Evolutionary conservation across 2,329 filamentous ascomycete species (phyloP).

Genomic region (Phialemonium atrogriseum): DNA sequence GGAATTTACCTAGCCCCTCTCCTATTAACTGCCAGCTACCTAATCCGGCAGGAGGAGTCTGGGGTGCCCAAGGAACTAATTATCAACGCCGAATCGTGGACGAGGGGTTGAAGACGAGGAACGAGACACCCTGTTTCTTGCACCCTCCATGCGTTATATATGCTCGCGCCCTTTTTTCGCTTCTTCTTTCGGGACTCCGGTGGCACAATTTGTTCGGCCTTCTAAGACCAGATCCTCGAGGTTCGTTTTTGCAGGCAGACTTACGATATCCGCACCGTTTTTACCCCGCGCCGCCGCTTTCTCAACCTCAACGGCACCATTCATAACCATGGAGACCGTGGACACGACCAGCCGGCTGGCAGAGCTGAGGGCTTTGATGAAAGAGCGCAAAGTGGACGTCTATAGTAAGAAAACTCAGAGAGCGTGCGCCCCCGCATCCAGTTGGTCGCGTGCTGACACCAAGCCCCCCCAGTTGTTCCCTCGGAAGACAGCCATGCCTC

Average conservation of each 20-base stretch:
- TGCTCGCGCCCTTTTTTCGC: slow-evolving; percentile 11
- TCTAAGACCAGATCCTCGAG: slow-evolving; percentile 5
- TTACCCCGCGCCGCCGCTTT: slow-evolving; percentile 11
- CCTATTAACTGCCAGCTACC: no score
- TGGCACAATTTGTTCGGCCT: slow-evolving; percentile 5
- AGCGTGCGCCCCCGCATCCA: slow-evolving; percentile 11
- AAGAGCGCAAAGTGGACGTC: slow-evolving; percentile 75
- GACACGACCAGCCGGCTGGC: slow-evolving; percentile 70
- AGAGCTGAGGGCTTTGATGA: slow-evolving; percentile 78
- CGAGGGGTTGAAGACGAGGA: no score
- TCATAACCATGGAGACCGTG: slow-evolving; percentile 61
- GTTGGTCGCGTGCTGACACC: slow-evolving; percentile 2
- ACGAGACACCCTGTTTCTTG: no score
- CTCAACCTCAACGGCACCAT: slow-evolving; percentile 9
- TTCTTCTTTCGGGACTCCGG: slow-evolving; percentile 8
- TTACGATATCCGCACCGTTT: neutral
- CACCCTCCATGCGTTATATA: slow-evolving; percentile 15
- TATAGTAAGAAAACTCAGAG: slow-evolving; percentile 59
- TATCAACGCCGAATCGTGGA: no score
- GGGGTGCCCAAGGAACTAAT: no score
- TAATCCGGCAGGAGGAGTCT: no score
- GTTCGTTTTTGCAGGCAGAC: no score
- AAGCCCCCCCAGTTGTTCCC: slow-evolving; percentile 61
- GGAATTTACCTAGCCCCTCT: no score
- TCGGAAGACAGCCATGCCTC: slow-evolving; percentile 97